These are phyloP conservation scores for Funneliformis mosseae DNA, from an alignment of 192 early-diverging fungal genomes.

Conservation along the genomic window DNA sequence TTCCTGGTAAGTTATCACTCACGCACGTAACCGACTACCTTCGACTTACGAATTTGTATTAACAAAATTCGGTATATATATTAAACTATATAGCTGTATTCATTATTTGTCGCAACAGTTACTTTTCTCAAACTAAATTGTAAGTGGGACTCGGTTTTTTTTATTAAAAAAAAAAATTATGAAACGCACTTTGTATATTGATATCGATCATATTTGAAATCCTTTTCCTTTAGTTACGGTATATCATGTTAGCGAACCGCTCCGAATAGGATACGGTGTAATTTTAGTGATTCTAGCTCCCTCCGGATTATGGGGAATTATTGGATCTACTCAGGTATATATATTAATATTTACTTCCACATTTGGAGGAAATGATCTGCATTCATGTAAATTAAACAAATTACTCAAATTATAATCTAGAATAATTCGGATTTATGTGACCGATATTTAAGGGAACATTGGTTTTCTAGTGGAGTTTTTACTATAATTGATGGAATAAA, in stretches of 20 bases:
- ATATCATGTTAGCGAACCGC: not conserved
- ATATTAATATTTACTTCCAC: not conserved
- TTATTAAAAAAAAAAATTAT: not conserved
- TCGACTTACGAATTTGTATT: too few species aligned
- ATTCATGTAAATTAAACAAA: too few species aligned
- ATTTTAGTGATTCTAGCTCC: not conserved
- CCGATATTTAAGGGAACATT: not conserved
- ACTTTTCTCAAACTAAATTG: not conserved
- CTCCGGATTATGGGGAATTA: slow-evolving; percentile 15
- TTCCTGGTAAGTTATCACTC: too few species aligned
- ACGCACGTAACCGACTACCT: too few species aligned
- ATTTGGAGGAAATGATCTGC: not conserved
- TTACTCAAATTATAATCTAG: not conserved
- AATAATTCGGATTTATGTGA: not conserved
- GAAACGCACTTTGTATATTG: too few species aligned
- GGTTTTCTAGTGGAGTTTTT: not conserved
- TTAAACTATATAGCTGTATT: not conserved
- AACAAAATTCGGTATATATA: not conserved
- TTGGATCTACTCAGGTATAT: slow-evolving; percentile 3
- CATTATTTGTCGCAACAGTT: not conserved
- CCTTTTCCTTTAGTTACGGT: not conserved
- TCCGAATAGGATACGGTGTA: not conserved
- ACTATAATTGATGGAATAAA: not conserved
- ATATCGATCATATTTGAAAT: too few species aligned
- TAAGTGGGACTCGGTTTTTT: not conserved